Percentiles rank a stretch among this genome's conserved stretches.
These are phyloP conservation scores for Arctostaphylos glauca DNA, from an alignment of 148 eudicot genomes.

Conservation along the genomic window DNA sequence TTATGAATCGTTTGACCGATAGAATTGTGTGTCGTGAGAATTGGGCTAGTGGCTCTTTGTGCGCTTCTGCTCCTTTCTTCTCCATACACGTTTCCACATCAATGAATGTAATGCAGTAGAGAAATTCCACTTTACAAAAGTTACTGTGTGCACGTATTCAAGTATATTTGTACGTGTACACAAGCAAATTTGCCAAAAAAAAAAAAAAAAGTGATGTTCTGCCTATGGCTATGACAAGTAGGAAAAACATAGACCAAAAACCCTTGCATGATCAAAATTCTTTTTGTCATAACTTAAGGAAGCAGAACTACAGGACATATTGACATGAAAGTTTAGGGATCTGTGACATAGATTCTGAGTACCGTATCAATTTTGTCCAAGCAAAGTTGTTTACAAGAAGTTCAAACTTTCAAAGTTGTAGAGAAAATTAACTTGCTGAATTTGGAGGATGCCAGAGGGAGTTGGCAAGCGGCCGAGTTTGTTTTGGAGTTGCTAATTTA, in stretches of 20 bases:
- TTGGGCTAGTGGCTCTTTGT: background rate
- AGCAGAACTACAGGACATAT: background rate
- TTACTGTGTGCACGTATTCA: background rate
- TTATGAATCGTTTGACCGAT: background rate
- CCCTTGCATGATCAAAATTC: background rate
- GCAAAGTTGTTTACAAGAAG: conserved; percentile 2
- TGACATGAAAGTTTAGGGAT: no score
- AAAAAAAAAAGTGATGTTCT: background rate
- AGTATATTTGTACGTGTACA: background rate
- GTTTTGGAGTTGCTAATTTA: background rate
- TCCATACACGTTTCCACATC: background rate
- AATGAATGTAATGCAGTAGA: background rate
- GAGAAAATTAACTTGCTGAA: background rate
- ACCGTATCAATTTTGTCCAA: background rate
- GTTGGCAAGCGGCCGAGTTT: background rate
- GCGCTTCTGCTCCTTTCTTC: background rate
- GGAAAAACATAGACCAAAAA: no score
- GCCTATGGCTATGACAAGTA: background rate
- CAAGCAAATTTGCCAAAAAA: background rate
- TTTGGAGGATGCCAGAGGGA: background rate
- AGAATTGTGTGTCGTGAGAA: background rate
- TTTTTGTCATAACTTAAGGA: background rate
- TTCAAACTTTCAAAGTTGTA: background rate
- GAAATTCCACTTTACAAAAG: background rate
- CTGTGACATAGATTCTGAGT: no score